A percentile compares a stretch with the other conserved stretches of the same genome.
Evolutionary conservation across 176 grass and related monocot species (phyloP).

Genomic region (Saccharum spontaneum): DNA sequence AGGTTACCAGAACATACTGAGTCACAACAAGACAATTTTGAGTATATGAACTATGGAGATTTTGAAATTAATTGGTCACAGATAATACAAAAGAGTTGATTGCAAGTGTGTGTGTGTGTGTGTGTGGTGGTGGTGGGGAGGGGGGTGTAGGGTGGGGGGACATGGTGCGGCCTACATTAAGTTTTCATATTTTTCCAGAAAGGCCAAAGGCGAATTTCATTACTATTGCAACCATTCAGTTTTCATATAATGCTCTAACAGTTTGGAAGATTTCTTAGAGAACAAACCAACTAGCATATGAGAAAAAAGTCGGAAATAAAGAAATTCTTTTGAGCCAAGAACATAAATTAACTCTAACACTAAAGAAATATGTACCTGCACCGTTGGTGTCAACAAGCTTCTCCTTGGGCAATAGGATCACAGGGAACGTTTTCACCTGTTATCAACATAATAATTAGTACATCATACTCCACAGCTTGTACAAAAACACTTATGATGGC

Average conservation of each 20-base stretch:
- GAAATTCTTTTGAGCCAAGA: not conserved
- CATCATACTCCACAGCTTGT: not conserved
- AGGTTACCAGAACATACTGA: not conserved
- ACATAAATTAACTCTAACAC: slow-evolving; percentile 1
- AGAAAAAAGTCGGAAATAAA: not conserved
- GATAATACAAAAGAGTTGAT: not conserved
- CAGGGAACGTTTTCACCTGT: slow-evolving; percentile 86
- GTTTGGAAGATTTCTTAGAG: not conserved
- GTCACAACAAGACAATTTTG: not conserved
- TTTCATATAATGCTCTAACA: not conserved
- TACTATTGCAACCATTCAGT: not conserved
- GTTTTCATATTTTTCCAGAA: no score
- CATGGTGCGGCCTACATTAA: no score
- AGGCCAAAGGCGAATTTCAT: no score
- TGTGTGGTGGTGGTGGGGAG: no score
- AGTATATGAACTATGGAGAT: not conserved
- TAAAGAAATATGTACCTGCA: slow-evolving; percentile 61
- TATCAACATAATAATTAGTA: slow-evolving; percentile 27
- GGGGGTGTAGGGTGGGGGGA: no score
- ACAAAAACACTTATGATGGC: not conserved
- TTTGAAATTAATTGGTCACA: not conserved
- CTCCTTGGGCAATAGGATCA: slow-evolving; percentile 89
- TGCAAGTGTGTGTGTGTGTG: no score
- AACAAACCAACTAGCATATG: not conserved
- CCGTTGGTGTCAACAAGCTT: slow-evolving; percentile 98